A percentile compares a stretch with the other conserved stretches of the same genome.
phyloP scores from a whole-genome alignment of 2,329 filamentous ascomycete genomes.

The Fusarium falciforme region DNA sequence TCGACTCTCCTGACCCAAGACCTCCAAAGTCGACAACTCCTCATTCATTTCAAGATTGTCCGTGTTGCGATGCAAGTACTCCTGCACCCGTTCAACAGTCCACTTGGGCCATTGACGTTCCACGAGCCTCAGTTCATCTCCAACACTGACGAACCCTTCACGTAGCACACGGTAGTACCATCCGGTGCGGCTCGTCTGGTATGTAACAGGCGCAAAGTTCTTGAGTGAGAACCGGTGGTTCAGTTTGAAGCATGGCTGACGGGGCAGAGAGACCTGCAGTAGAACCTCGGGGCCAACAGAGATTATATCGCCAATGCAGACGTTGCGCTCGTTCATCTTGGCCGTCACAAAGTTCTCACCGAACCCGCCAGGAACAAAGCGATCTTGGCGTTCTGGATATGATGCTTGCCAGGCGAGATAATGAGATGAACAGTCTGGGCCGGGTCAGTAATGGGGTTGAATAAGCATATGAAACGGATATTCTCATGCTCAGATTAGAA shows the following conservation, averaged over 20 bases:
- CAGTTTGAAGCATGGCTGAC: slow-evolving; percentile 75
- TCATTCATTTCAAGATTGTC: slow-evolving; percentile 63
- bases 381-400: background rate
- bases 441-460: background rate
- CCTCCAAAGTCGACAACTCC: slow-evolving; percentile 62
- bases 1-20: slow-evolving; percentile 61
- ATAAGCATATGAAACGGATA: background rate
- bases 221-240: slow-evolving; percentile 74
- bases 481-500: background rate
- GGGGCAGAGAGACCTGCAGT: slow-evolving; percentile 70
- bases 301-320: slow-evolving; percentile 73
- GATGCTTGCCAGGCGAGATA: background rate
- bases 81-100: slow-evolving; percentile 72
- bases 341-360: slow-evolving; percentile 72
- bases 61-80: slow-evolving; percentile 68
- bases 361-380: slow-evolving; percentile 62
- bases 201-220: slow-evolving; percentile 70
- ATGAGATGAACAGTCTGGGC: background rate
- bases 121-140: slow-evolving; percentile 63
- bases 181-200: slow-evolving; percentile 68
- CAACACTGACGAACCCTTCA: slow-evolving; percentile 64
- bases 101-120: slow-evolving; percentile 67
- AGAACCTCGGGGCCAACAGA: slow-evolving; percentile 62
- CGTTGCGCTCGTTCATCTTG: slow-evolving; percentile 70
- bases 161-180: slow-evolving; percentile 74